phyloP scores from a whole-genome alignment of 192 early-diverging fungal genomes.

The Mortierella claussenii region DNA sequence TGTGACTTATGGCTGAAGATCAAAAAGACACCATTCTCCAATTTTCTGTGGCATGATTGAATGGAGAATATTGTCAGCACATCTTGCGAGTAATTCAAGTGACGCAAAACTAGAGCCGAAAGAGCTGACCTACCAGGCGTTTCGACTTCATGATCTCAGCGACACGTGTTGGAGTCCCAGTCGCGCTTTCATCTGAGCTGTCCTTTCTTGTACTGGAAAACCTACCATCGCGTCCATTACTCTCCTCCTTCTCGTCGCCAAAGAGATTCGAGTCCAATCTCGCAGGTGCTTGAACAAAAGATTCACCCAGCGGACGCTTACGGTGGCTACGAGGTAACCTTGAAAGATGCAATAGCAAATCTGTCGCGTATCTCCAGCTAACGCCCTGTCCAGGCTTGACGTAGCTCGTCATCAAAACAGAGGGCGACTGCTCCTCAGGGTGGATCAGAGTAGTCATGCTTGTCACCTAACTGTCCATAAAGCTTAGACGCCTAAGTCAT shows the following conservation, averaged over 20 bases:
- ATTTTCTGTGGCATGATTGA: conserved; percentile 20
- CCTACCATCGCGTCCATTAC: too few species aligned
- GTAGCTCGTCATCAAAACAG: conserved; percentile 23
- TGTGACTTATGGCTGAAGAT: not conserved
- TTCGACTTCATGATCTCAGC: conserved; percentile 36
- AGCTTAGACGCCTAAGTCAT: too few species aligned
- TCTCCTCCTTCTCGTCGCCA: not conserved
- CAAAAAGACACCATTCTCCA: conserved; percentile 37
- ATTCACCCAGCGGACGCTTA: not conserved
- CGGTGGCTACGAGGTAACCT: not conserved
- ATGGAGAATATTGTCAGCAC: not conserved
- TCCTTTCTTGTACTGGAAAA: too few species aligned
- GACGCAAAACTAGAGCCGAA: not conserved
- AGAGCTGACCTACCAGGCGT: conserved; percentile 13
- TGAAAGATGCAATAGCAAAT: conserved; percentile 32
- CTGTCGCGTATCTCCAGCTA: conserved; percentile 37
- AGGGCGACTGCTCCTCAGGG: conserved; percentile 39
- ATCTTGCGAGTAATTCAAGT: not conserved
- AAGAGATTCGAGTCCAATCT: not conserved
- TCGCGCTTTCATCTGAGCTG: too few species aligned
- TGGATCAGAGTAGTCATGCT: conserved; percentile 14
- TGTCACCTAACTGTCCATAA: too few species aligned
- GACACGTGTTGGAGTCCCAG: too few species aligned
- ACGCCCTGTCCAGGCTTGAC: conserved; percentile 25
- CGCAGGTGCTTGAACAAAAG: not conserved